Base-by-base conservation (phyloP, 257 asterid species). In the Lavandula angustifolia region DNA sequence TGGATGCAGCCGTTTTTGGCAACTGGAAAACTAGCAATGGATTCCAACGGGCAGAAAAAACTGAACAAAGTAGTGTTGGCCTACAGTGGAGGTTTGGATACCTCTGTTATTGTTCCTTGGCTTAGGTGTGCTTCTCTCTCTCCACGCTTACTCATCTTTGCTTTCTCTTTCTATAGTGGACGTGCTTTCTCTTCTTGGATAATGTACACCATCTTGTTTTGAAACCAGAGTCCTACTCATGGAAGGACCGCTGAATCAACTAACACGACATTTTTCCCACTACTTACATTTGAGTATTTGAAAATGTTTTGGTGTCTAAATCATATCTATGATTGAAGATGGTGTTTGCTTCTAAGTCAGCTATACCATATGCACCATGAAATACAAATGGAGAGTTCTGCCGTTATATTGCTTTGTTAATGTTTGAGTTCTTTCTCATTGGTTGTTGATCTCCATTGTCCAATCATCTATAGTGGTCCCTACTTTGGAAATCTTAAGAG, bases 51-150 rank as follows among this genome's bases (percentile, higher is more conserved):
- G 58, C 76, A 70, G 42, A 84, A 85, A 63, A 87, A 87, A 47
- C 66, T 92, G 87, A 81, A 87, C 62, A 92, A 89, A 81, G 99
- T 92, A 57, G 98, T 89, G 57, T 72, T 92, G 76, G 97, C 99
- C 41, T 92, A 92, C 52, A 92, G 97, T 68, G 97, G 99, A 48
- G 99, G 97, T 60, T 76, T 92, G 65, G 99, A 92, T 68, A 92
- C 99, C 67, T 92, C 99, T 60, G 99, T 92, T 22, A 92, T 89
- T 75, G 99, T 92, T 44, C 99, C 97, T 60, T 92, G 99, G 99
- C 87, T 89, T 40, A 90, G 97, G 97, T 89, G 68, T 66, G 54
- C 16, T 29, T 9, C 3, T 27, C 71, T 12, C 41, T 64, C 35
- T 62, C 51, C 27, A 31, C 52, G 4, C 33, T 22, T 5, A 14